Evolutionary conservation across 768 basidiomycete genomes (phyloP), one percentile per base, ranked within the genome.

Genomic region (Trametes coccinea): DNA sequence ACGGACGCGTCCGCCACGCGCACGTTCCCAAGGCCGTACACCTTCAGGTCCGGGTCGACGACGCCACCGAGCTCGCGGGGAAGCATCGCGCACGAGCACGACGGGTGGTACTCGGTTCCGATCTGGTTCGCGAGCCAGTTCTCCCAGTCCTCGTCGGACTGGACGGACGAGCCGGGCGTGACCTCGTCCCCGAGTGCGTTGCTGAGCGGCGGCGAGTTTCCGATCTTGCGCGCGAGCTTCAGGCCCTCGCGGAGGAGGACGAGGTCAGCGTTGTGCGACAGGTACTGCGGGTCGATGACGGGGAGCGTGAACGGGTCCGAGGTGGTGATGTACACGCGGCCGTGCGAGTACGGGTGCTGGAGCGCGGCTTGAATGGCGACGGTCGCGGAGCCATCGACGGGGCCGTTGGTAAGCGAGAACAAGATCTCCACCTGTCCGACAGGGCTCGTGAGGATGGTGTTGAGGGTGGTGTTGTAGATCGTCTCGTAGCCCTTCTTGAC

Each of bases 331-430:
- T 81, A 82, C 31, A 90, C 68, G 5, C 78, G 79, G n/a, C 89
- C 89, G 53, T 84, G 80, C 75, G 82, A 86, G 69, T 84, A 77
- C 1, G 87, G 84, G 66, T 85, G 85, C 70, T 89, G 88, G 11
- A 88, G 70, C 0, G 85, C 88, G 5, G 84, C 82, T 68, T 90
- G 89, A 55, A 91, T 78, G 4, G 78, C 77, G 49, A 88, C 74
- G 29, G 72, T 74, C 58, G 71, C 67, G 68, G 80, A 51, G 75
- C 75, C 66, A 70, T 79, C 67, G 76, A 70, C 63, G 2, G 60
- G 60, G 27, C 70, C 73, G 10, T 77, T 77, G 2, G 77, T 81
- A 59, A 80, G 72, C 13, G 73, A 69, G 53, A 82, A 68, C 40
- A 90, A 73, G 22, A 89, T 73, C 72, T 90, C 88, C 30, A 87